These are phyloP conservation scores for Spathaspora passalidarum DNA, from an alignment of 805 yeast species.

Conservation along the genomic window DNA sequence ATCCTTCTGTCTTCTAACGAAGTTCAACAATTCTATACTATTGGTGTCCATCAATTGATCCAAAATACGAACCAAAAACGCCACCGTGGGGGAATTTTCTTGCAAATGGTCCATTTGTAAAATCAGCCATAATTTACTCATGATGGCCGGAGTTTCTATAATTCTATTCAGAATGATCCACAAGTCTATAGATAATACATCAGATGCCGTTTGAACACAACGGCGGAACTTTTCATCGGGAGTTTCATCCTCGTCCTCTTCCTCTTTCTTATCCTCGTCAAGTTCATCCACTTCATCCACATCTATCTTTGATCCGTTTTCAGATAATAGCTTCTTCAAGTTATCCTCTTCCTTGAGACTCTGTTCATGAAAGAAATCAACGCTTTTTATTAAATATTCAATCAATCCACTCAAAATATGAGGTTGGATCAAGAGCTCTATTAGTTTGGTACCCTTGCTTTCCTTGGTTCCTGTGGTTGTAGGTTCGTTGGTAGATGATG, in stretches of 20 bases:
- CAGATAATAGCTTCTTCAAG: slow-evolving; percentile 12
- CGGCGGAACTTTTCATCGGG: slow-evolving; percentile 33
- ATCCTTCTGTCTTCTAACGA: slow-evolving; percentile 62
- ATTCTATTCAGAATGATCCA: slow-evolving; percentile 43
- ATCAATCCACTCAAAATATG: slow-evolving; percentile 68
- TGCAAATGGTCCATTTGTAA: slow-evolving; percentile 26
- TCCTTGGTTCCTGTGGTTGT: slow-evolving; percentile 24
- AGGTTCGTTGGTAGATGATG: slow-evolving; percentile 32
- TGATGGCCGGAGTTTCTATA: slow-evolving; percentile 39
- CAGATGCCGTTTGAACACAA: slow-evolving; percentile 38
- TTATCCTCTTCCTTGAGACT: slow-evolving; percentile 20
- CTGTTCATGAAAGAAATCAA: slow-evolving; percentile 39
- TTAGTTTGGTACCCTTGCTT: slow-evolving; percentile 49
- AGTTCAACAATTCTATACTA: slow-evolving; percentile 61
- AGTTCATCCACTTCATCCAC: slow-evolving; percentile 12
- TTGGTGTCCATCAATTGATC: slow-evolving; percentile 76
- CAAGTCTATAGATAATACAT: slow-evolving; percentile 37
- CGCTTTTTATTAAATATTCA: slow-evolving; percentile 56
- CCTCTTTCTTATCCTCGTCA: slow-evolving; percentile 11
- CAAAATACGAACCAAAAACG: slow-evolving; percentile 56
- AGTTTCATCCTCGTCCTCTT: slow-evolving; percentile 22
- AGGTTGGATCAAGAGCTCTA: slow-evolving; percentile 79
- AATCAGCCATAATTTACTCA: slow-evolving; percentile 41
- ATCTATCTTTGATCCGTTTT: slow-evolving; percentile 5
- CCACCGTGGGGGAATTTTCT: slow-evolving; percentile 38